Evolutionary conservation across 1,284 basidiomycete species (phyloP), one percentile per base, ranked within the genome.

Genomic region (Laetiporus sulphureus): DNA sequence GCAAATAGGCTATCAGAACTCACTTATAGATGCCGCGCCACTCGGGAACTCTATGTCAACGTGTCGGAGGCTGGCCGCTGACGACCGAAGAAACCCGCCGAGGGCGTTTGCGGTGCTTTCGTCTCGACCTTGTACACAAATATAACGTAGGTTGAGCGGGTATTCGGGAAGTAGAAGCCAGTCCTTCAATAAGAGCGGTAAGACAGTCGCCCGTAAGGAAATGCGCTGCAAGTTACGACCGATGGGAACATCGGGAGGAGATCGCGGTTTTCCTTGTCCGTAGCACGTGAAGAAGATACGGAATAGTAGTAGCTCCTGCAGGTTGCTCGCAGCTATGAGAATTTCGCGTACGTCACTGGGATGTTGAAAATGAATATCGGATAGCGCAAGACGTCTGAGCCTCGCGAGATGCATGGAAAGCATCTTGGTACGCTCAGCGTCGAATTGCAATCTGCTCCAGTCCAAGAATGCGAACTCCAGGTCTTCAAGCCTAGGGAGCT

Each of bases 301-400:
- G 23, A 47, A 45, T 38, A 50, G 46, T 36, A 40, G 41, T 21
- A 53, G 40, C 29, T 46, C 41, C 13, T 25, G 36, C 30, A 44
- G 19, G 18, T 42, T 44, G 32, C 29, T 25, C 4, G 53, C 48
- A 3, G 44, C 45, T 24, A 45, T 41, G 23, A 55, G 49, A 18
- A 55, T 25, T 6, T 39, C 38, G 31, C 47, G 42, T 21, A 53
- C 29, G 36, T 55, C 48, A 13, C 38, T 31, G 25, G 47, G 47
- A 29, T 40, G 45, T 32, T 50, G 46, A 32, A 55, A 53, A 33
- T 50, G 46, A 24, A 55, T 51, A 36, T 55, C 46, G n/a, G 46
- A 40, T 30, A 53, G 49, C 15, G 45, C 42, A 22, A 55, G 45
- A 4, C 42, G 30, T 23, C 36, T 34, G 32, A 53, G 44, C 16